Evolutionary conservation across 106 monocot genomes (phyloP).

Genomic region (Dendrobium nobile): DNA sequence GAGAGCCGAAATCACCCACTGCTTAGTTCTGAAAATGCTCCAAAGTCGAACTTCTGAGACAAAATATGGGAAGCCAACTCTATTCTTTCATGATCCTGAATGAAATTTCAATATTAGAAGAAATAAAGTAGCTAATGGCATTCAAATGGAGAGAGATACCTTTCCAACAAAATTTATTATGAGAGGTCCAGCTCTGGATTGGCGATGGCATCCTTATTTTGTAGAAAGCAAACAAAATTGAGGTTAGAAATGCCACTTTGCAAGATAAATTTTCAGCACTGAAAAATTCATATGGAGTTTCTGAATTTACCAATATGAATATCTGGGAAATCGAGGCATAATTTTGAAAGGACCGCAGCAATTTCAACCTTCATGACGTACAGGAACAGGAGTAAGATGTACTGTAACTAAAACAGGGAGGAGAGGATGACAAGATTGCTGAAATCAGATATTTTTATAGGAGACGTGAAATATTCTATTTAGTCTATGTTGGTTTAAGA

Average conservation of each 20-base stretch:
- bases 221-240: neutral
- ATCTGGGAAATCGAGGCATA: constrained; percentile 66
- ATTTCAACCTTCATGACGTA: constrained; percentile 47
- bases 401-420: neutral
- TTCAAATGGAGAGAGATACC: constrained; percentile 24
- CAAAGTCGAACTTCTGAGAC: constrained; percentile 21
- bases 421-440: neutral
- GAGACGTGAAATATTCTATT: neutral
- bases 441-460: too few species aligned
- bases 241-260: neutral
- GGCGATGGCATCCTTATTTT: constrained; percentile 57
- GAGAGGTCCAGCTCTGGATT: constrained; percentile 61
- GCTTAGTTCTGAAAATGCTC: constrained; percentile 36
- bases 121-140: neutral
- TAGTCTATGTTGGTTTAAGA: neutral
- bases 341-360: constrained; percentile 43
- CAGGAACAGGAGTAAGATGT: neutral
- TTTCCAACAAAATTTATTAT: constrained; percentile 74
- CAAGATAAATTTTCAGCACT: too few species aligned
- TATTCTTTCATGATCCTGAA: constrained; percentile 61
- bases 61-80: constrained; percentile 33
- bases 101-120: neutral
- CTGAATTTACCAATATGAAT: constrained; percentile 52
- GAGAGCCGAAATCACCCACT: constrained; percentile 4
- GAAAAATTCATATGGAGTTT: neutral